Percentiles rank a stretch among this genome's conserved stretches.
These are phyloP conservation scores for Pyrenophora seminiperda DNA, from an alignment of 2,329 filamentous ascomycete genomes.

Conservation along the genomic window DNA sequence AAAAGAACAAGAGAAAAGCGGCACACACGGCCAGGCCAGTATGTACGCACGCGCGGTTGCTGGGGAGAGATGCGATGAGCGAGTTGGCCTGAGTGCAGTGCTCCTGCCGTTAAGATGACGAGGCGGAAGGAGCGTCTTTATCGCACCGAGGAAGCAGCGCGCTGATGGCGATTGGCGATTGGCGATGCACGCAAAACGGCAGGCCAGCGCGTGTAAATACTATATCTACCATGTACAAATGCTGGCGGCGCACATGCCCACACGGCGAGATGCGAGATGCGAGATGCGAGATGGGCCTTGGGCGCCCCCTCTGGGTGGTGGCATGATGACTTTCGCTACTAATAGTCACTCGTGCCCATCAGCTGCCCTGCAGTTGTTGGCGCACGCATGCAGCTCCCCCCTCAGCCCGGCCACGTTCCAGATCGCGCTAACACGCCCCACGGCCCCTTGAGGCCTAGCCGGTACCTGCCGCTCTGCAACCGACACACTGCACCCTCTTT, in stretches of 20 bases:
- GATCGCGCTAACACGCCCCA: constrained; percentile 11
- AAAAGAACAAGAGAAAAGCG: constrained; percentile 5
- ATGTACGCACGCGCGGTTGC: neutral
- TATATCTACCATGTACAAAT: too few relatives aligned
- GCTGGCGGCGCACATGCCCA: neutral
- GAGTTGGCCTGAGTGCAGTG: constrained; percentile 4
- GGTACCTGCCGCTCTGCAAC: neutral
- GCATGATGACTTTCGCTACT: constrained; percentile 8
- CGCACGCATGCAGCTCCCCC: constrained; percentile 10
- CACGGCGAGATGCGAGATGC: neutral
- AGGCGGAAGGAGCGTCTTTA: constrained; percentile 12
- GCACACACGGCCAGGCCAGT: too few relatives aligned
- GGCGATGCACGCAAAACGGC: neutral
- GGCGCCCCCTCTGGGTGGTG: neutral
- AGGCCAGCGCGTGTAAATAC: too few relatives aligned
- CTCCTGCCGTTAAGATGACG: constrained; percentile 11
- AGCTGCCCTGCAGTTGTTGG: constrained; percentile 12
- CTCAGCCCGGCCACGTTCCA: constrained; percentile 18
- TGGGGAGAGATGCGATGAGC: neutral
- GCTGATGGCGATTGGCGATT: too few relatives aligned
- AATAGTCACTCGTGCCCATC: constrained; percentile 7
- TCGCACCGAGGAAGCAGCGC: constrained; percentile 12
- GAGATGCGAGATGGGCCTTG: too few relatives aligned
- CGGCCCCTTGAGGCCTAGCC: neutral
- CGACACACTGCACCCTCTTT: neutral